Evolutionary conservation across 306 rosid genomes (phyloP), one percentile per base, ranked within the genome.

Genomic region (Hylodesmum podocarpum): DNA sequence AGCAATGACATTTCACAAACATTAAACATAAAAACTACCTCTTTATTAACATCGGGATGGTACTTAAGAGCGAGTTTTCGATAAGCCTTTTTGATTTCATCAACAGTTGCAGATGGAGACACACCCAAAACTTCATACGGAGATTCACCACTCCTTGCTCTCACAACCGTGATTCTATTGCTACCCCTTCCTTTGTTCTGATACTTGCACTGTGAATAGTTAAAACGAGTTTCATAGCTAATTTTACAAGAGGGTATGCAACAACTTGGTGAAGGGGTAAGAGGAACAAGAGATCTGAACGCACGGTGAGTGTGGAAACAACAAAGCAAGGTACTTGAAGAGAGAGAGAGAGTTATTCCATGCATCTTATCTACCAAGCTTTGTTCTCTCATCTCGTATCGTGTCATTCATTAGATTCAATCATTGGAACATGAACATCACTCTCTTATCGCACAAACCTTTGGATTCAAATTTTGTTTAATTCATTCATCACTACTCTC

Each of bases 21-120:
- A 13, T 27, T 14, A 28, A 82, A 51, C 34, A 51, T 40, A 75
- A 8, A 4, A 28, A 66, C 37, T 77, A 91, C 99, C 99, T 92
- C 87, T 83, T 92, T 95, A 78, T 95, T 95, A 43, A 92, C 99
- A 87, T 95, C 99, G 15, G 99, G 98, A 39, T 95, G 99, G 81
- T 78, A 90, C 91, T 89, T 95, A 13, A 95, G 96, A 78, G 99
- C 99, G 21, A 92, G 96, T 88, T 90, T 95, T 57, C 99, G 83
- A 84, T 92, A 95, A 2, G 99, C 97, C 90, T 79, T 86, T 25
- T 92, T 95, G 82, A 96, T 92, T 80, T 95, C 96, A 12, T 36
- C 81, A 0, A 79, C 76, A 66, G 86, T 81, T 12, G 99, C 88
- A 1, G 97, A 89, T n/a, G 97, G 89, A 29, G 97, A 84, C 34